phyloP scores from a whole-genome alignment of 2,329 filamentous ascomycete genomes.

The Aureobasidium sp. region DNA sequence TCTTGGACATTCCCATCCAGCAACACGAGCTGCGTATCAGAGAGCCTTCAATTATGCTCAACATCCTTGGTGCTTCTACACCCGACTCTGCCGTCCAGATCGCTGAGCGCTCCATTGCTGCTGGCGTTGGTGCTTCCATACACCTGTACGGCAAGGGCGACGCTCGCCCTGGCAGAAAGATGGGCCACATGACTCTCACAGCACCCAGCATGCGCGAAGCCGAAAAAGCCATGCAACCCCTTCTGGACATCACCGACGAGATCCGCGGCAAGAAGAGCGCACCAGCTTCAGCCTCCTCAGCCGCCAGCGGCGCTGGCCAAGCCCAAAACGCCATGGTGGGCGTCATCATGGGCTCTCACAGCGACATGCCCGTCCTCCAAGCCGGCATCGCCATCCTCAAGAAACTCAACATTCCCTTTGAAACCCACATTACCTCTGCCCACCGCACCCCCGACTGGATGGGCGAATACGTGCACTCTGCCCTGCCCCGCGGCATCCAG shows the following conservation, averaged over 20 bases:
- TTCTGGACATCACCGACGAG: conserved; percentile 58
- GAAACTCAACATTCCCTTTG: conserved; percentile 65
- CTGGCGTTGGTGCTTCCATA: conserved; percentile 52
- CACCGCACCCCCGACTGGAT: conserved; percentile 46
- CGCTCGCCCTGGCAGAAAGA: conserved; percentile 82
- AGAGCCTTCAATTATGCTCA: conserved; percentile 66
- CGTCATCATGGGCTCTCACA: conserved; percentile 80
- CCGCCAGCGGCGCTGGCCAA: conserved; percentile 18
- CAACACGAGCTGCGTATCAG: conserved; percentile 48
- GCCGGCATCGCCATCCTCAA: conserved; percentile 60
- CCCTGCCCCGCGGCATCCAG: conserved; percentile 32
- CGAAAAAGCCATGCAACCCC: conserved; percentile 59
- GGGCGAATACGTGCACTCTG: conserved; percentile 37
- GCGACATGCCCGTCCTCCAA: conserved; percentile 62
- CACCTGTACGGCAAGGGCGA: conserved; percentile 88
- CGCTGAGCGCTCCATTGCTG: conserved; percentile 50
- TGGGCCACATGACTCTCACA: conserved; percentile 85
- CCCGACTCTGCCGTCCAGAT: conserved; percentile 57
- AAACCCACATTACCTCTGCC: conserved; percentile 70
- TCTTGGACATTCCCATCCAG: conserved; percentile 60
- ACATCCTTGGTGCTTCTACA: conserved; percentile 65
- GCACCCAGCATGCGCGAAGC: conserved; percentile 60
- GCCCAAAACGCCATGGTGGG: conserved; percentile 53
- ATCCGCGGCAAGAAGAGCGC: conserved; percentile 42
- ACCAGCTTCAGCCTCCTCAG: conserved; percentile 23